Evolutionary conservation across 495 filamentous ascomycete genomes (phyloP).

Genomic region (Hyaloscypha bicolor): DNA sequence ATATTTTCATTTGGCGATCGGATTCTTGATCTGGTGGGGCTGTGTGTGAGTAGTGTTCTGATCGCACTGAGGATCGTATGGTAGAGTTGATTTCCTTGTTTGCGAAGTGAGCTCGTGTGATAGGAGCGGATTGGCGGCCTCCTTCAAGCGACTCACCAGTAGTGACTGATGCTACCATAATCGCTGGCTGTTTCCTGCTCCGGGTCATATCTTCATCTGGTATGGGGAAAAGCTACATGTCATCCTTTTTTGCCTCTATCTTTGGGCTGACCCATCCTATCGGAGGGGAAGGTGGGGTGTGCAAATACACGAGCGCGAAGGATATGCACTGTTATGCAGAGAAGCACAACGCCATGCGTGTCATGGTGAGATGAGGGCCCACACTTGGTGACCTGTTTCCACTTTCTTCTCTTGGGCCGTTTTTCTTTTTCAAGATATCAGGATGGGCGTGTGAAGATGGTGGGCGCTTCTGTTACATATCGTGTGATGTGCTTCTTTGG

Average conservation of each 20-base stretch:
- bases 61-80: too few relatives aligned
- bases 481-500: not conserved
- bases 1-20: too few relatives aligned
- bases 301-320: not conserved
- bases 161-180: not conserved
- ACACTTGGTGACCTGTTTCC: not conserved
- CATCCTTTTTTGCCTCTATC: not conserved
- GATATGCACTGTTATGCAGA: not conserved
- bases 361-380: not conserved
- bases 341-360: slow-evolving; percentile 13
- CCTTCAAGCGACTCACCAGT: not conserved
- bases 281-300: not conserved
- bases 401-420: not conserved
- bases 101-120: not conserved
- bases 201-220: not conserved
- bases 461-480: slow-evolving; percentile 1
- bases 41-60: too few relatives aligned
- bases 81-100: not conserved
- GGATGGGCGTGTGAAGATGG: not conserved
- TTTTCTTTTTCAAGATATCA: slow-evolving; percentile 2
- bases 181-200: not conserved
- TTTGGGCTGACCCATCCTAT: not conserved
- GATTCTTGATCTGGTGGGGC: too few relatives aligned
- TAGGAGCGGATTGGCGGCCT: too few relatives aligned
- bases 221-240: slow-evolving; percentile 1